Percentiles rank a stretch among this genome's conserved stretches.
These are phyloP conservation scores for Coleophoma cylindrospora DNA, from an alignment of 2,329 filamentous ascomycete species.

Conservation along the genomic window DNA sequence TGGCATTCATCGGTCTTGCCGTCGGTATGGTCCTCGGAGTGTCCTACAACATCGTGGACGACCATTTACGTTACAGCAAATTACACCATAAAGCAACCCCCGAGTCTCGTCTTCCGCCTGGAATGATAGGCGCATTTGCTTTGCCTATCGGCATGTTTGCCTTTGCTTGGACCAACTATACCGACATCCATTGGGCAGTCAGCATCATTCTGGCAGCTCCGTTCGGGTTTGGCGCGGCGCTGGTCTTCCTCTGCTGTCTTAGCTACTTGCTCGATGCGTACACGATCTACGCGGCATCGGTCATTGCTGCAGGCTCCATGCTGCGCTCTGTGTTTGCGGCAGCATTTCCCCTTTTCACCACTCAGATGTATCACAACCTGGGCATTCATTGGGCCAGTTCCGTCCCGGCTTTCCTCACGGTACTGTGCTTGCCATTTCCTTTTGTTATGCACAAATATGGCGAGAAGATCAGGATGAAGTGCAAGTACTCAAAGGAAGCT, in stretches of 20 bases:
- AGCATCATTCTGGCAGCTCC: conserved; percentile 45
- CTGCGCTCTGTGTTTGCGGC: conserved; percentile 68
- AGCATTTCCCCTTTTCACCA: conserved; percentile 69
- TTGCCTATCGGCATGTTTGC: conserved; percentile 75
- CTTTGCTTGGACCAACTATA: conserved; percentile 56
- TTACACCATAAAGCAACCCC: conserved; percentile 38
- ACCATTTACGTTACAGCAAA: conserved; percentile 39
- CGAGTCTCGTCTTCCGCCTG: conserved; percentile 76
- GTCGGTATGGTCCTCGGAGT: conserved; percentile 27
- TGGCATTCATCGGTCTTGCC: conserved; percentile 47
- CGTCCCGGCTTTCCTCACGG: conserved; percentile 68
- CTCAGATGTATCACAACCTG: conserved; percentile 40
- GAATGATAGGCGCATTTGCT: conserved; percentile 67
- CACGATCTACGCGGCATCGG: conserved; percentile 72
- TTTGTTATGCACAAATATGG: conserved; percentile 78
- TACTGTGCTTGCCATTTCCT: conserved; percentile 68
- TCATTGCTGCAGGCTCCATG: conserved; percentile 67
- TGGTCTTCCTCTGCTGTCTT: conserved; percentile 58
- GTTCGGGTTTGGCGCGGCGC: conserved; percentile 41
- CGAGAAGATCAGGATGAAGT: conserved; percentile 52
- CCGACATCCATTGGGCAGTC: conserved; percentile 50
- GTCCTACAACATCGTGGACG: conserved; percentile 26
- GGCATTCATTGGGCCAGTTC: conserved; percentile 74
- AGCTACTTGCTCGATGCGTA: conserved; percentile 66
- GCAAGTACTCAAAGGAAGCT: conserved; percentile 65